These are phyloP conservation scores for Fusarium cicatricum DNA, from an alignment of 2,329 filamentous ascomycete species.

Conservation along the genomic window DNA sequence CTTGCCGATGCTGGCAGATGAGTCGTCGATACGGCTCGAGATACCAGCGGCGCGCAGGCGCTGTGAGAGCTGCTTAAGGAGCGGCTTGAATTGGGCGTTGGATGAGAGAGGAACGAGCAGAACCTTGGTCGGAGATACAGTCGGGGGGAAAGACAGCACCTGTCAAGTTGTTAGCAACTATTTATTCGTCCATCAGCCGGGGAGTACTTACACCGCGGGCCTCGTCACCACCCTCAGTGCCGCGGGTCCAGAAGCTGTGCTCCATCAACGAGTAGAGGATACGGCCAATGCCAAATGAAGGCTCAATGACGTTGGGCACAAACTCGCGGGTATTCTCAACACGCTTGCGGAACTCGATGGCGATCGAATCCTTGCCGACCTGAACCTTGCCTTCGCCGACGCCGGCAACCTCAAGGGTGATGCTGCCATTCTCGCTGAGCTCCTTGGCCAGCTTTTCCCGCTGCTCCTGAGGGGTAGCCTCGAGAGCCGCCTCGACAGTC, in stretches of 20 bases:
- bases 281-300: slow-evolving; percentile 95
- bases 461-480: slow-evolving; percentile 79
- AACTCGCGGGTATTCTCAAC: slow-evolving; percentile 88
- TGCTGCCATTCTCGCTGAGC: slow-evolving; percentile 76
- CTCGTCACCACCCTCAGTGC: slow-evolving; percentile 68
- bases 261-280: slow-evolving; percentile 94
- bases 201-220: slow-evolving; percentile 78
- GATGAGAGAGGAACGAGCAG: slow-evolving; percentile 88
- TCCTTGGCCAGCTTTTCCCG: slow-evolving; percentile 81
- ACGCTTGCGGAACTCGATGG: slow-evolving; percentile 83
- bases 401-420: slow-evolving; percentile 76
- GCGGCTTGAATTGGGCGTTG: slow-evolving; percentile 82
- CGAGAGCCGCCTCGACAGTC: slow-evolving; percentile 80
- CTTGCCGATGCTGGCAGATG: slow-evolving; percentile 91
- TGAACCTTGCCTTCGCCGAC: slow-evolving; percentile 77
- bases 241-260: slow-evolving; percentile 93
- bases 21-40: slow-evolving; percentile 88
- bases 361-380: slow-evolving; percentile 79
- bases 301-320: slow-evolving; percentile 95
- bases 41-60: slow-evolving; percentile 80
- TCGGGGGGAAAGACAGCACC: slow-evolving; percentile 63
- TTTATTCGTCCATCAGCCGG: background rate
- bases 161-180: slow-evolving; percentile 41
- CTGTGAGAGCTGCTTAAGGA: slow-evolving; percentile 75
- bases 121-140: slow-evolving; percentile 93